A percentile compares a stretch with the other conserved stretches of the same genome.
phyloP scores from a whole-genome alignment of 345 rosid genomes.

The Garcia nutans region DNA sequence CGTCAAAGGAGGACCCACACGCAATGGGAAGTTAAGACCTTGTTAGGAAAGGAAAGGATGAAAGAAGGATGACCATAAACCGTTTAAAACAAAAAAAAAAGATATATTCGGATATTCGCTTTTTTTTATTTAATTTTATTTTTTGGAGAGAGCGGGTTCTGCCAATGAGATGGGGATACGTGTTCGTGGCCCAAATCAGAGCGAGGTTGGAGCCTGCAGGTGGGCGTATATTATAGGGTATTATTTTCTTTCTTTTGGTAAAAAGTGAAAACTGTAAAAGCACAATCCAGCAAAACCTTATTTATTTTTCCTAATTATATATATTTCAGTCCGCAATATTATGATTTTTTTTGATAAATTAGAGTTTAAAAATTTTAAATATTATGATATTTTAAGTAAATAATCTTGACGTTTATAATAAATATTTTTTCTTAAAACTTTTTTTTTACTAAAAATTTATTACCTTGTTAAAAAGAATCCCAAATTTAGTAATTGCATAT shows the following conservation, averaged over 20 bases:
- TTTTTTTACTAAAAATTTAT: no score
- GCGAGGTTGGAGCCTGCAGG: not conserved
- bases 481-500: no score
- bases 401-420: no score
- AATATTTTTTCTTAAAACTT: no score
- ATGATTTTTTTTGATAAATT: no score
- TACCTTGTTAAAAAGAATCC: no score
- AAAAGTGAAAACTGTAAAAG: no score
- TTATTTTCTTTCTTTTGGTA: not conserved
- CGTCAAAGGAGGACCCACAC: conserved; percentile 14
- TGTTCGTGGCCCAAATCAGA: not conserved
- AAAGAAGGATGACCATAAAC: not conserved
- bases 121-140: not conserved
- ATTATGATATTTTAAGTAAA: no score
- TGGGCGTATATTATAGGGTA: not conserved
- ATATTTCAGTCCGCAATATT: no score
- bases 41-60: not conserved
- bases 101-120: conserved; percentile 29
- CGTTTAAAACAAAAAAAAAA: not conserved
- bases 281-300: no score
- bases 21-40: not conserved
- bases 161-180: not conserved
- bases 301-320: no score
- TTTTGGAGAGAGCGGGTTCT: not conserved
- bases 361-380: no score